Conservation (phyloP, 140 eudicot genomes). For the Ambrosia hybrid region DNA sequence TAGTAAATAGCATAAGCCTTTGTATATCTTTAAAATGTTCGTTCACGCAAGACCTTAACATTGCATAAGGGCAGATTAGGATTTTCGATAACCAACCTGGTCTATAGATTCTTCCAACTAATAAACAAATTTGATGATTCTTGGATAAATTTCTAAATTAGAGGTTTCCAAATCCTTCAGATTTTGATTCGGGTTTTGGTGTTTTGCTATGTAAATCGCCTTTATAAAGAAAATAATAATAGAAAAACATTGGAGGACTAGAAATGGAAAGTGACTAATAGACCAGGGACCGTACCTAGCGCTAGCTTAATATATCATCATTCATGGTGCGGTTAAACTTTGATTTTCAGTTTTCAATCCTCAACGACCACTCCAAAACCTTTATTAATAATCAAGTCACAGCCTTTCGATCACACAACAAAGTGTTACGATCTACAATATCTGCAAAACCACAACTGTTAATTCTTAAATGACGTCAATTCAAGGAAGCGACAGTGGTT, state of each 20-base stretch:
- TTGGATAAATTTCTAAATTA: no score
- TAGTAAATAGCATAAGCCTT: no score
- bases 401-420: conserved; percentile 19
- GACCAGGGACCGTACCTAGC: conserved; percentile 2
- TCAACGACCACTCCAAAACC: conserved; percentile 12
- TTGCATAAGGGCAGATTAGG: no score
- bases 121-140: no score
- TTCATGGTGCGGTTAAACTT: conserved; percentile 16
- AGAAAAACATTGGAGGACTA: conserved; percentile 21
- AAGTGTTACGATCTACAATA: not conserved
- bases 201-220: no score
- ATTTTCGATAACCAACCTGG: no score
- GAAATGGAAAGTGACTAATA: not conserved
- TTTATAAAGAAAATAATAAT: no score
- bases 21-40: no score
- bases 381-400: not conserved
- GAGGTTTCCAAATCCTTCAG: no score
- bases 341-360: conserved; percentile 14
- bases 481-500: conserved; percentile 59
- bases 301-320: not conserved
- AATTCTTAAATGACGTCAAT: conserved; percentile 42
- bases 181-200: no score
- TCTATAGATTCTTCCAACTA: no score
- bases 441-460: not conserved
- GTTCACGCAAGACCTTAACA: no score